A percentile compares a stretch with the other conserved stretches of the same genome.
phyloP scores from a whole-genome alignment of 768 basidiomycete genomes.

The Tylopilus sp. region DNA sequence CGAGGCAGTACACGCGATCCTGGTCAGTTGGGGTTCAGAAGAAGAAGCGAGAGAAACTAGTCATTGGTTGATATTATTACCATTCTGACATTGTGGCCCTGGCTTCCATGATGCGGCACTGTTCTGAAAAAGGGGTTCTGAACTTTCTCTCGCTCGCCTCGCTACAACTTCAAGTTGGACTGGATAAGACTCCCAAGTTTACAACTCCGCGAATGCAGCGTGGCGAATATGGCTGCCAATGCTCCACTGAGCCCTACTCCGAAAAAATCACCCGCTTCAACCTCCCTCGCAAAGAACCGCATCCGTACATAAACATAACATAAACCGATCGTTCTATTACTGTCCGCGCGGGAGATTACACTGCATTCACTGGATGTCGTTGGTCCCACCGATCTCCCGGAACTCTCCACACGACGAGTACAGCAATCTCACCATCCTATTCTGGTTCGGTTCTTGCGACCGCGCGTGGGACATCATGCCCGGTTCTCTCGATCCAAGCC shows the following conservation, averaged over 20 bases:
- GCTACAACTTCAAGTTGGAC: neutral
- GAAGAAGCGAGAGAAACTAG: conserved; percentile 8
- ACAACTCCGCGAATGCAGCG: conserved; percentile 33
- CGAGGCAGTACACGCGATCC: conserved; percentile 25
- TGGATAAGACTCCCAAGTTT: conserved; percentile 10
- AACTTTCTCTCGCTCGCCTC: neutral
- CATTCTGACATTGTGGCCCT: conserved; percentile 8
- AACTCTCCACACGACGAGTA: neutral
- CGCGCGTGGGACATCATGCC: conserved; percentile 8
- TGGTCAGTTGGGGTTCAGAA: conserved; percentile 12
- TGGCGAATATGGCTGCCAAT: conserved; percentile 11
- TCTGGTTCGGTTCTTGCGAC: neutral
- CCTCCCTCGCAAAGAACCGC: neutral
- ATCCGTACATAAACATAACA: conserved; percentile 20
- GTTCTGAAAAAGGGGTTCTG: neutral
- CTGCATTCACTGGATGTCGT: conserved; percentile 1
- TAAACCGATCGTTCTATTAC: neutral
- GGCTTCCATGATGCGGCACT: conserved; percentile 9
- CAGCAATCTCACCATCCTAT: conserved; percentile 2
- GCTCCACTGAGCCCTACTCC: conserved; percentile 8
- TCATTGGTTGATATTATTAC: conserved; percentile 30
- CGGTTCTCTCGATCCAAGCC: neutral
- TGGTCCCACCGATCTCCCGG: conserved; percentile 15
- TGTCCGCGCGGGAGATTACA: neutral
- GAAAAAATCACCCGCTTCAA: neutral